Percentiles rank a stretch among this genome's conserved stretches.
These are phyloP conservation scores for Lactarius psammicola DNA, from an alignment of 768 basidiomycete species.

Conservation along the genomic window DNA sequence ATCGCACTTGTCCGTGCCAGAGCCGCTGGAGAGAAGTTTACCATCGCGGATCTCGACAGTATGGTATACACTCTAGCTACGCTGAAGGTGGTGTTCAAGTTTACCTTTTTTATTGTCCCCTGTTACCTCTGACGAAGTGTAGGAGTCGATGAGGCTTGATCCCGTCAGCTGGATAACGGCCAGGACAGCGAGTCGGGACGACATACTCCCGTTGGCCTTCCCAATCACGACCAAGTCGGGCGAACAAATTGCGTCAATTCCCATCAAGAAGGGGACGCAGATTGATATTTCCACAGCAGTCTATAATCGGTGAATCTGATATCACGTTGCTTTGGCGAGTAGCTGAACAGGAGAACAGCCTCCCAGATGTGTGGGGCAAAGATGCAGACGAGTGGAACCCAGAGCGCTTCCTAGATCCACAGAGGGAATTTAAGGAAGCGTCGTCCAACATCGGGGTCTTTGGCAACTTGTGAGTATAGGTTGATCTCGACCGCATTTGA, in stretches of 20 bases:
- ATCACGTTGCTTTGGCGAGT: neutral
- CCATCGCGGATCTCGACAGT: constrained; percentile 1
- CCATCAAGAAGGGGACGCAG: constrained; percentile 10
- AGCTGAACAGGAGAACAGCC: neutral
- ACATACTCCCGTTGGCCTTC: constrained; percentile 6
- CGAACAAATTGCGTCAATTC: constrained; percentile 9
- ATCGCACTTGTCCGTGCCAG: constrained; percentile 2
- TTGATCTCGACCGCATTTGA: neutral
- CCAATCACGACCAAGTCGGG: constrained; percentile 18
- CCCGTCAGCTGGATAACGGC: neutral
- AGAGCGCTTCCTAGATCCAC: constrained; percentile 13
- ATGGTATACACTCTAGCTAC: constrained; percentile 1
- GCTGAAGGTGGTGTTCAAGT: constrained; percentile 10
- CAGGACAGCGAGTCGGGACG: constrained; percentile 4
- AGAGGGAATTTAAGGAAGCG: neutral
- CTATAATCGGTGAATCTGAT: constrained; percentile 14
- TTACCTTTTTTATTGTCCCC: neutral
- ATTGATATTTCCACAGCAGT: neutral
- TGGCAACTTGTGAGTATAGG: constrained; percentile 4
- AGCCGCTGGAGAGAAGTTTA: neutral
- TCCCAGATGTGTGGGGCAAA: constrained; percentile 9
- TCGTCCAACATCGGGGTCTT: constrained; percentile 10
- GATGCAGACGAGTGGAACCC: constrained; percentile 18
- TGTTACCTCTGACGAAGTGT: neutral
- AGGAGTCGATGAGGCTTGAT: constrained; percentile 5